Percentiles rank a stretch among this genome's conserved stretches.
Evolutionary conservation across 129 eudicot genomes (phyloP).

Genomic region (Glebionis coronaria): DNA sequence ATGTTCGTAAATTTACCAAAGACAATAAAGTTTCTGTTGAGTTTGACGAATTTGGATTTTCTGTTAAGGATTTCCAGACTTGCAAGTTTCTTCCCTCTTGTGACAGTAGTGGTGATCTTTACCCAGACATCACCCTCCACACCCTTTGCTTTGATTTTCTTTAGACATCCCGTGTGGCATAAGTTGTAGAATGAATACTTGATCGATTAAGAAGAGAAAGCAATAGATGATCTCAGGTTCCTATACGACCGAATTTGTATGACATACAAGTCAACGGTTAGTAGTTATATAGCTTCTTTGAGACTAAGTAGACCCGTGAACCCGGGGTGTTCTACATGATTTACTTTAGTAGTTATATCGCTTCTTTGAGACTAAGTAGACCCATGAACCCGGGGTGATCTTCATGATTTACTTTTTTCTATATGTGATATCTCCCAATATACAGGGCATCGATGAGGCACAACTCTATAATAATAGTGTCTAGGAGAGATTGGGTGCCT

Average conservation of each 20-base stretch:
- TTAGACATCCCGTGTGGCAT: too few species aligned
- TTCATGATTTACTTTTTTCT: background rate
- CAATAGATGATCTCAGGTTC: background rate
- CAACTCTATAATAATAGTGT: constrained; percentile 1
- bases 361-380: background rate
- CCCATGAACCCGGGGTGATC: background rate
- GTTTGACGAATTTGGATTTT: too few species aligned
- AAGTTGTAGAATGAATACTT: background rate
- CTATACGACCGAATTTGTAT: background rate
- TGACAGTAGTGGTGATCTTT: too few species aligned
- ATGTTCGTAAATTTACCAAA: too few species aligned
- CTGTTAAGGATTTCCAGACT: too few species aligned
- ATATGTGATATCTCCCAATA: background rate
- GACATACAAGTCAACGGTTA: background rate
- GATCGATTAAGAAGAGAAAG: background rate
- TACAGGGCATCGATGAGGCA: background rate
- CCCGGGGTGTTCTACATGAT: background rate
- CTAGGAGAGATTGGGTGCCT: too few species aligned
- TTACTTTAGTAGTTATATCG: background rate
- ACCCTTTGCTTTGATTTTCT: too few species aligned
- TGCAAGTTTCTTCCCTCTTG: too few species aligned
- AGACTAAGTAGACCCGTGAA: background rate
- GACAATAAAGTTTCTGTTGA: too few species aligned
- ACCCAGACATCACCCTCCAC: too few species aligned
- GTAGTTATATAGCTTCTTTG: background rate